Evolutionary conservation across 805 yeast species (phyloP), one percentile per base, ranked within the genome.

Genomic region (Kodamaea kaohsiungensis): DNA sequence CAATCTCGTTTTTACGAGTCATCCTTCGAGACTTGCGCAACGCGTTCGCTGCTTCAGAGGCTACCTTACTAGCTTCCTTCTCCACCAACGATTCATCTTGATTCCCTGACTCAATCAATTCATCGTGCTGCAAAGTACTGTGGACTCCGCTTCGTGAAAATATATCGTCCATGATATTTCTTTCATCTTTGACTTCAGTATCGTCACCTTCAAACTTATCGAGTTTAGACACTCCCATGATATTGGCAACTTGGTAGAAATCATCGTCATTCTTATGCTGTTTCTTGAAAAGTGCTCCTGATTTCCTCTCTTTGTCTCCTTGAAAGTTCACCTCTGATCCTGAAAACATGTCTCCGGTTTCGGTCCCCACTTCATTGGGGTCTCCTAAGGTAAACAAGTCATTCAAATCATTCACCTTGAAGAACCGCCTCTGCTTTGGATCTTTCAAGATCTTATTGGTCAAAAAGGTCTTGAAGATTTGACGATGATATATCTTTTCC

Each of bases 401-500:
- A 61, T 92, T 95, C 46, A 95, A 72, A 63, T 95, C 98, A 62
- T 89, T 91, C 80, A 86, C 86, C 64, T 95, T 95, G 76, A 95
- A 95, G 63, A 93, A 92, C 54, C 98, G 73, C 56, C 92, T 81
- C 65, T 95, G 98, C 61, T 92, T 91, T 1, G 99, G 98, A 66
- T 95, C 99, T 60, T 91, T 92, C 63, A 95, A 73, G 57, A 95
- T 92, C 71, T 93, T 95, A 69, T 95, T 95, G 0, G 98, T 89
- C 58, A 95, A 71, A 60, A 93, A 88, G 58, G 96, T 97, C 68
- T 95, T 95, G 81, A 93, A 95, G 33, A 95, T 95, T 70, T 95
- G 99, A 17, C 99, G 81, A 63, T 95, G 98, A 63, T 95, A 95
- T 3, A 95, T 95, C 67, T 95, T 95, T 66, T 95, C 99, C 65